These are phyloP conservation scores for Paecilomyces niveus DNA, from an alignment of 2,329 filamentous ascomycete species.

Conservation along the genomic window DNA sequence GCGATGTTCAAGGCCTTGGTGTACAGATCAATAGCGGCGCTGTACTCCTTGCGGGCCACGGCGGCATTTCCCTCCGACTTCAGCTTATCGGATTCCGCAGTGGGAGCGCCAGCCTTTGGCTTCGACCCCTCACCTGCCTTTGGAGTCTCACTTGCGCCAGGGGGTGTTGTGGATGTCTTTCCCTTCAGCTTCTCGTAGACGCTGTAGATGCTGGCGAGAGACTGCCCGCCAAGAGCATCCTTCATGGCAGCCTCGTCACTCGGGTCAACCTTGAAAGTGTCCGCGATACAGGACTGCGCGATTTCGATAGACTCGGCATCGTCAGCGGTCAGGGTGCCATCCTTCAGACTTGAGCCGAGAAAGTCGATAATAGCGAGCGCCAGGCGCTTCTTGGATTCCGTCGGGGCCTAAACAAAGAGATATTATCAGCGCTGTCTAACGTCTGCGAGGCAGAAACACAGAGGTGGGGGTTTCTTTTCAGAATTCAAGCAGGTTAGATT, in stretches of 20 bases:
- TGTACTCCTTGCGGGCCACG: constrained; percentile 91
- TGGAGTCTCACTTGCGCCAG: constrained; percentile 35
- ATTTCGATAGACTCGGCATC: constrained; percentile 93
- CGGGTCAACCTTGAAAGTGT: constrained; percentile 93
- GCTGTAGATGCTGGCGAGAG: constrained; percentile 82
- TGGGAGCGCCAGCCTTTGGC: constrained; percentile 28
- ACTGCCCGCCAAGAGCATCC: constrained; percentile 77
- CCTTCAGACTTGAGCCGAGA: constrained; percentile 72
- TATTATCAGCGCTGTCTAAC: not conserved
- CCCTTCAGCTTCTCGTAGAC: constrained; percentile 93
- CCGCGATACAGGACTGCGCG: constrained; percentile 86
- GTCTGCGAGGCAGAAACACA: not conserved
- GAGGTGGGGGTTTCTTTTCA: not conserved
- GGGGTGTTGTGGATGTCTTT: constrained; percentile 44
- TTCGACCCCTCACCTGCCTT: constrained; percentile 31
- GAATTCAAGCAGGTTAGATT: not conserved
- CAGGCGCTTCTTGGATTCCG: constrained; percentile 70
- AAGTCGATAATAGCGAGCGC: constrained; percentile 97
- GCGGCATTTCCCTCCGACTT: constrained; percentile 90
- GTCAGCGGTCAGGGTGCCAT: constrained; percentile 81
- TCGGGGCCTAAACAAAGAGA: constrained; percentile 25
- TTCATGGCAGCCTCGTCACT: constrained; percentile 63
- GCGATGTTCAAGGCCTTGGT: constrained; percentile 74
- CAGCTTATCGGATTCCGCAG: constrained; percentile 72
- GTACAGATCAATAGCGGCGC: constrained; percentile 75